These are phyloP conservation scores for Cordyceps tenuipes DNA, from an alignment of 2,329 filamentous ascomycete genomes.

Conservation along the genomic window DNA sequence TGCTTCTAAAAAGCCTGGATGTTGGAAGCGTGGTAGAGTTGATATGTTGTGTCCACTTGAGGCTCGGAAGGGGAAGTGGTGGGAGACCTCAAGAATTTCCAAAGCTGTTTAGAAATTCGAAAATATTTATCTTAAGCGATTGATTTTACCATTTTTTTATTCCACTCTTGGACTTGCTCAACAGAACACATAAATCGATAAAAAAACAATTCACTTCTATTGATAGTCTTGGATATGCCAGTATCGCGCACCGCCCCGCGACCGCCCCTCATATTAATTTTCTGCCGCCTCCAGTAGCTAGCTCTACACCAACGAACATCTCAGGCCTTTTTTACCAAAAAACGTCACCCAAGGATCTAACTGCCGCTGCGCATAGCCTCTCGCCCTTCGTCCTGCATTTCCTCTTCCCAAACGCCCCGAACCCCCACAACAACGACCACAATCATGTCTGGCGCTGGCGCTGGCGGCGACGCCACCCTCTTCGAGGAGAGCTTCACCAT, in stretches of 20 bases:
- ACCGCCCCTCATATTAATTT: conserved; percentile 11
- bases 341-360: not conserved
- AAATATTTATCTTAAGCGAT: not conserved
- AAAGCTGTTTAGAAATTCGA: no score
- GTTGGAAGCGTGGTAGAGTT: not conserved
- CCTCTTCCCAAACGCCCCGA: not conserved
- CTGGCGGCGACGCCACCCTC: conserved; percentile 80
- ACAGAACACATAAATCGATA: no score
- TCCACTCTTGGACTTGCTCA: no score
- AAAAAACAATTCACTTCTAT: no score
- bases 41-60: not conserved
- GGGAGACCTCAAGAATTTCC: no score
- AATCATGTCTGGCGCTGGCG: conserved; percentile 44
- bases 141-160: not conserved
- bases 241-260: conserved; percentile 8
- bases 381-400: not conserved
- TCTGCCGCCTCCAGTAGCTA: conserved; percentile 3
- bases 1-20: not conserved
- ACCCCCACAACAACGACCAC: not conserved
- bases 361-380: not conserved
- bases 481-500: conserved; percentile 90
- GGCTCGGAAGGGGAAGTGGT: not conserved
- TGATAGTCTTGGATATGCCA: conserved; percentile 5
- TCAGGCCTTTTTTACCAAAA: not conserved
- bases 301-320: not conserved